A percentile compares a stretch with the other conserved stretches of the same genome.
Evolutionary conservation across 805 yeast genomes (phyloP).

Genomic region (Cyberlindnera xylosilytica): DNA sequence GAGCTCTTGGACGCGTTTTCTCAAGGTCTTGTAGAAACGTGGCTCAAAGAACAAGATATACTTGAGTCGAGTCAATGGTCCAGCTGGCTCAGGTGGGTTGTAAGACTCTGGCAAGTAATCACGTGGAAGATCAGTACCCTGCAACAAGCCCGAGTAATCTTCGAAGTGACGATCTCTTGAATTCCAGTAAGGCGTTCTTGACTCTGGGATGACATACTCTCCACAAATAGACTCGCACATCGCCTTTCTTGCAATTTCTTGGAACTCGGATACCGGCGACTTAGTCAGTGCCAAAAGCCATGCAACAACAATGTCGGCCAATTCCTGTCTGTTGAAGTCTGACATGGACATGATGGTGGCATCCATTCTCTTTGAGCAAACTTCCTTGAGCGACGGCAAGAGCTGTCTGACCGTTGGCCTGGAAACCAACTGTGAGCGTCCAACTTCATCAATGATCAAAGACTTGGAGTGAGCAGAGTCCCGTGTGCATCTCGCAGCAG

Average conservation of each 20-base stretch:
- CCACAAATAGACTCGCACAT: constrained; percentile 44
- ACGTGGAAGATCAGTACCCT: constrained; percentile 15
- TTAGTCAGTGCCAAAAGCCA: constrained; percentile 48
- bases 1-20: constrained; percentile 46
- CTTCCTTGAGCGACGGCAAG: neutral
- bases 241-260: constrained; percentile 36
- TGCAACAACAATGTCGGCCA: constrained; percentile 41
- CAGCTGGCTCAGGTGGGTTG: neutral
- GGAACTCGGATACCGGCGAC: constrained; percentile 37
- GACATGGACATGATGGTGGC: constrained; percentile 45
- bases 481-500: constrained; percentile 30
- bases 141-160: constrained; percentile 18
- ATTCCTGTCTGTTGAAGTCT: constrained; percentile 48
- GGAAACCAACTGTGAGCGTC: constrained; percentile 48
- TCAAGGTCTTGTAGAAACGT: constrained; percentile 49
- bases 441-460: constrained; percentile 43
- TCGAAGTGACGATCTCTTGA: constrained; percentile 2
- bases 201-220: constrained; percentile 15
- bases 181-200: constrained; percentile 25
- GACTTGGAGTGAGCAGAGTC: constrained; percentile 37
- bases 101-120: constrained; percentile 1
- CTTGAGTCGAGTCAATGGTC: constrained; percentile 47
- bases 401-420: constrained; percentile 1
- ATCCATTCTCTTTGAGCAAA: constrained; percentile 2
- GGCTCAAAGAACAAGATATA: constrained; percentile 55